Evolutionary conservation across 306 rosid species (phyloP).

Genomic region (Notholithocarpus densiflorus): DNA sequence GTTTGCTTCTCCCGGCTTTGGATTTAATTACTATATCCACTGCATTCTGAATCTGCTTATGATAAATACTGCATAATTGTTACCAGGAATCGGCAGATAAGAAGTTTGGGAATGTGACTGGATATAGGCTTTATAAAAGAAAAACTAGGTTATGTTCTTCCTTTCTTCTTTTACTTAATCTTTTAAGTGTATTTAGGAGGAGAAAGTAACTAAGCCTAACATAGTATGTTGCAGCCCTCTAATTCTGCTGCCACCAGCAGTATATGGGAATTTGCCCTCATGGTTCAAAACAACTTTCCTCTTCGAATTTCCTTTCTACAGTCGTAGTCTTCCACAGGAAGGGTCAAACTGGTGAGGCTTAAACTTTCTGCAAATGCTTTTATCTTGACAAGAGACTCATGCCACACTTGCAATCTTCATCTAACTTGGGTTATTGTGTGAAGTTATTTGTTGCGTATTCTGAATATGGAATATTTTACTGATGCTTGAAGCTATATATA

Average conservation of each 20-base stretch:
- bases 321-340: constrained; percentile 54
- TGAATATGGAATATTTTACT: not conserved
- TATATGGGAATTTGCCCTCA: constrained; percentile 72
- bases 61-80: constrained; percentile 21
- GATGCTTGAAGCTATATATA: not conserved
- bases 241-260: constrained; percentile 58
- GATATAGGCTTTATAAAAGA: constrained; percentile 61
- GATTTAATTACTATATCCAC: constrained; percentile 7
- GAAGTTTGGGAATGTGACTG: constrained; percentile 75
- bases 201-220: constrained; percentile 25
- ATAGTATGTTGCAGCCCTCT: constrained; percentile 68
- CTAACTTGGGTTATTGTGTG: not conserved
- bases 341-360: constrained; percentile 61
- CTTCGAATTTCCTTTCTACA: constrained; percentile 80
- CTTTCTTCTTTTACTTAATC: constrained; percentile 11
- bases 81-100: constrained; percentile 85
- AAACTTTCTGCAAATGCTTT: constrained; percentile 4
- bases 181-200: constrained; percentile 14
- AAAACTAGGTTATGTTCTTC: constrained; percentile 60
- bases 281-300: constrained; percentile 77
- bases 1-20: constrained; percentile 47
- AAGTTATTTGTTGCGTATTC: not conserved
- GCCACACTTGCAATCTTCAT: not conserved
- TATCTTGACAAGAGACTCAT: not conserved
- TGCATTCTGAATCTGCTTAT: constrained; percentile 14